Conservation (phyloP, 192 early-diverging fungal species). For the Physocladia obscura region DNA sequence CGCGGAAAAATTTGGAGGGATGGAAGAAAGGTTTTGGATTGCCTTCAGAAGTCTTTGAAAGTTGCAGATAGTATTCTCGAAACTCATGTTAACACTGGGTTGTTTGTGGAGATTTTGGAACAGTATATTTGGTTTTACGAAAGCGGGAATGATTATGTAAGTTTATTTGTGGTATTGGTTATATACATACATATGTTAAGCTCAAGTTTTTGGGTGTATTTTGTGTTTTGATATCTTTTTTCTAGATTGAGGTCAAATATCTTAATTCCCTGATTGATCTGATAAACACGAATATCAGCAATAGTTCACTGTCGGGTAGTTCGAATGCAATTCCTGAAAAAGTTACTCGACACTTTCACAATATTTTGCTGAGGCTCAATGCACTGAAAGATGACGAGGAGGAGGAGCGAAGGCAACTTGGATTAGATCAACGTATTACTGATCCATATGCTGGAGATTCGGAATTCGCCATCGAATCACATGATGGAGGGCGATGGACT, state of each 20-base stretch:
- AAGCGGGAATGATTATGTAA: slow-evolving; percentile 82
- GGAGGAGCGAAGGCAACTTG: slow-evolving; percentile 2
- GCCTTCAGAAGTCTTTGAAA: slow-evolving; percentile 91
- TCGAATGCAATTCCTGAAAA: slow-evolving; percentile 12
- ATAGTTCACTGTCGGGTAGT: background rate
- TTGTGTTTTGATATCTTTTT: too few species aligned
- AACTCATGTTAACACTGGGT: slow-evolving; percentile 78
- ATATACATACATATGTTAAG: background rate
- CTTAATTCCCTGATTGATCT: slow-evolving; percentile 92
- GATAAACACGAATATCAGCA: slow-evolving; percentile 77
- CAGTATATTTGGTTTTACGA: slow-evolving; percentile 94
- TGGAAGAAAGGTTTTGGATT: slow-evolving; percentile 85
- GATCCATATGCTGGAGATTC: background rate
- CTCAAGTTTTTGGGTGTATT: slow-evolving; percentile 1
- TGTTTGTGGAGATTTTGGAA: slow-evolving; percentile 98
- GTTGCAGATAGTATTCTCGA: slow-evolving; percentile 95
- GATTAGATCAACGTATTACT: background rate
- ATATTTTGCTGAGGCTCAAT: slow-evolving; percentile 18
- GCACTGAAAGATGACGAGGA: slow-evolving; percentile 24
- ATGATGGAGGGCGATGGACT: slow-evolving; percentile 13
- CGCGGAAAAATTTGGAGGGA: slow-evolving; percentile 72
- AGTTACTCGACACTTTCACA: slow-evolving; percentile 19
- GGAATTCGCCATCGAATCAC: background rate
- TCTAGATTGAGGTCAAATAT: slow-evolving; percentile 84
- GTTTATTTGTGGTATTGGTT: slow-evolving; percentile 24